Conservation (phyloP, 2,329 filamentous ascomycete species). For the Neonectria sp. region DNA sequence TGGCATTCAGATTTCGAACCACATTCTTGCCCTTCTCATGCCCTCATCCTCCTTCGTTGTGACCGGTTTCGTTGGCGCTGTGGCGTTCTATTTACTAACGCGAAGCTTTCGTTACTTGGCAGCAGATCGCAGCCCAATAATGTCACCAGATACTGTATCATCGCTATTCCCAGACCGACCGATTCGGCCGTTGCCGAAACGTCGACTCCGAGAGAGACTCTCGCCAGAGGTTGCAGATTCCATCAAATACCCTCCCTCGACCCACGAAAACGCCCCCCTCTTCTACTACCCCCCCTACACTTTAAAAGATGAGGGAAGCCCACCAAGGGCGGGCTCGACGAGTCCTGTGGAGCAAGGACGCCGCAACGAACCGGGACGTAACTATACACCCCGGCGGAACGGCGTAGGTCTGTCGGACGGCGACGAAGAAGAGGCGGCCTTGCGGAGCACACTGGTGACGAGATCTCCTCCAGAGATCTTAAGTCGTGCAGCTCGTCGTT, state of each 20-base stretch:
- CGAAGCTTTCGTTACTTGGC: conserved; percentile 32
- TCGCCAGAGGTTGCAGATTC: conserved; percentile 87
- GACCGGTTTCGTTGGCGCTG: conserved; percentile 28
- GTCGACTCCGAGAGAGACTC: conserved; percentile 88
- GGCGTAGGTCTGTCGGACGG: conserved; percentile 69
- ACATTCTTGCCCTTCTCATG: conserved; percentile 29
- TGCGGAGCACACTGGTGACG: conserved; percentile 58
- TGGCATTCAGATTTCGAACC: conserved; percentile 21
- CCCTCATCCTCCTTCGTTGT: conserved; percentile 30
- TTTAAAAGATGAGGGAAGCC: conserved; percentile 62
- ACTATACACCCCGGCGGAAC: conserved; percentile 47
- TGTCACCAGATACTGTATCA: conserved; percentile 83
- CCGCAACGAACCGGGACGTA: conserved; percentile 42
- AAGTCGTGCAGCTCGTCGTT: conserved; percentile 59
- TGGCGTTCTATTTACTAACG: conserved; percentile 50
- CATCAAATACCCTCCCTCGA: conserved; percentile 85
- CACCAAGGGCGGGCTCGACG: conserved; percentile 37
- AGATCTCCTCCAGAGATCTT: conserved; percentile 64
- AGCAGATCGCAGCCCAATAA: conserved; percentile 64
- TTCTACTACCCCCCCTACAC: conserved; percentile 75
- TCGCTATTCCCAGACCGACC: conserved; percentile 89
- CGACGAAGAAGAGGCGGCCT: conserved; percentile 70
- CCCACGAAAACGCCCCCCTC: conserved; percentile 78
- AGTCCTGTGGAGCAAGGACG: conserved; percentile 43
- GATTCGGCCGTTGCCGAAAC: conserved; percentile 92